phyloP scores from a whole-genome alignment of 257 asterid species.

The Apocynum venetum region DNA sequence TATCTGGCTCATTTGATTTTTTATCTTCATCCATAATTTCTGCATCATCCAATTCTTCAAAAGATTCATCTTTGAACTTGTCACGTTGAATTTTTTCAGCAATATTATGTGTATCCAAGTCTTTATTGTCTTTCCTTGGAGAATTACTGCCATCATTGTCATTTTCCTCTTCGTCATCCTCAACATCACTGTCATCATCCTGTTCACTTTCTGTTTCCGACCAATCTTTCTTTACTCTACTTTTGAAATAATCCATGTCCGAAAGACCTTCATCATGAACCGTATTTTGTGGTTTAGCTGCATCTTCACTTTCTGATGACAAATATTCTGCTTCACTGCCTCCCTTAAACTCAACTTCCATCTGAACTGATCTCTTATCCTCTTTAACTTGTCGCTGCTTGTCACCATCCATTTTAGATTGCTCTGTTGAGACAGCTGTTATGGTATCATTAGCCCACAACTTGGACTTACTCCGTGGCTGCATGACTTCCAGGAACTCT shows the following conservation, averaged over 20 bases:
- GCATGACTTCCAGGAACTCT: constrained; percentile 87
- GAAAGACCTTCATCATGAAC: constrained; percentile 48
- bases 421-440: constrained; percentile 43
- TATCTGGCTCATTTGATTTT: constrained; percentile 34
- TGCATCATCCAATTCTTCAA: constrained; percentile 29
- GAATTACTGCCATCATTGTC: constrained; percentile 19
- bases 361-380: constrained; percentile 24
- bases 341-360: constrained; percentile 26
- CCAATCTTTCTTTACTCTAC: constrained; percentile 64
- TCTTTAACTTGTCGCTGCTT: constrained; percentile 27
- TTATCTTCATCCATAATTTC: constrained; percentile 31
- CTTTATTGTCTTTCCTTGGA: constrained; percentile 20
- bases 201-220: constrained; percentile 68
- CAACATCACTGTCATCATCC: constrained; percentile 43
- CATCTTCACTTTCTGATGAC: constrained; percentile 27
- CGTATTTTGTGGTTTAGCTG: constrained; percentile 27
- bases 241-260: constrained; percentile 73
- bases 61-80: constrained; percentile 34
- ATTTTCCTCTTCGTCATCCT: constrained; percentile 27
- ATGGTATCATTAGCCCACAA: constrained; percentile 90
- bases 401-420: constrained; percentile 24
- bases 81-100: constrained; percentile 30
- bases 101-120: constrained; percentile 24
- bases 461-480: constrained; percentile 74
- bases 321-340: constrained; percentile 31